Conservation (phyloP, 495 filamentous ascomycete species). For the Tuber borchii region DNA sequence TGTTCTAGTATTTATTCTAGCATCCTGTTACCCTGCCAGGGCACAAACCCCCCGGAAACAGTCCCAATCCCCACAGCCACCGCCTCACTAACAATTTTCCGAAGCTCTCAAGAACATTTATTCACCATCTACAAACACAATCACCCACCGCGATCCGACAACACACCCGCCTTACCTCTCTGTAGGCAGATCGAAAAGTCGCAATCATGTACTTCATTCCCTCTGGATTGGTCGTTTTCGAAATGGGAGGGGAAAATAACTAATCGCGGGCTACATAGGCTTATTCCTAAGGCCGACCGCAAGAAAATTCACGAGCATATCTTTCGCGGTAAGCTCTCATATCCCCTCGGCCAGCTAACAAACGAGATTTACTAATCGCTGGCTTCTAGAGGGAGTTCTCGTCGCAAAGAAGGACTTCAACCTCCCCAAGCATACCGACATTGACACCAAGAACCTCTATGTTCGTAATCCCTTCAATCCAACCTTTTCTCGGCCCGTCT, state of each 20-base stretch:
- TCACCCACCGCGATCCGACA: conserved; percentile 28
- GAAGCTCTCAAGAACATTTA: conserved; percentile 17
- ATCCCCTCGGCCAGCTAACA: conserved; percentile 9
- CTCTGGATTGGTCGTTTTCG: background rate
- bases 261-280: conserved; percentile 50
- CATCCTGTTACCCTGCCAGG: conserved; percentile 13
- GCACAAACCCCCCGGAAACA: conserved; percentile 20
- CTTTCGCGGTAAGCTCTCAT: conserved; percentile 71
- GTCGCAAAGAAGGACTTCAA: conserved; percentile 99
- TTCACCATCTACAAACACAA: conserved; percentile 28
- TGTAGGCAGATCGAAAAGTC: conserved; percentile 28
- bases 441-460: conserved; percentile 98
- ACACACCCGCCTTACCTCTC: conserved; percentile 28
- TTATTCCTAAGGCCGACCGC: conserved; percentile 99
- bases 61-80: conserved; percentile 22
- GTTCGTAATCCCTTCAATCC: conserved; percentile 41
- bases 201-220: conserved; percentile 33
- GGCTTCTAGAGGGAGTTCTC: conserved; percentile 77
- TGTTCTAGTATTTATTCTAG: background rate
- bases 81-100: conserved; percentile 29
- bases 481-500: conserved; percentile 9
- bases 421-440: conserved; percentile 83
- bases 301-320: conserved; percentile 99
- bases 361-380: conserved; percentile 11
- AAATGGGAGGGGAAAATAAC: conserved; percentile 8